Percentiles rank a stretch among this genome's conserved stretches.
phyloP scores from a whole-genome alignment of 768 basidiomycete genomes.

The Lactarius hatsudake region DNA sequence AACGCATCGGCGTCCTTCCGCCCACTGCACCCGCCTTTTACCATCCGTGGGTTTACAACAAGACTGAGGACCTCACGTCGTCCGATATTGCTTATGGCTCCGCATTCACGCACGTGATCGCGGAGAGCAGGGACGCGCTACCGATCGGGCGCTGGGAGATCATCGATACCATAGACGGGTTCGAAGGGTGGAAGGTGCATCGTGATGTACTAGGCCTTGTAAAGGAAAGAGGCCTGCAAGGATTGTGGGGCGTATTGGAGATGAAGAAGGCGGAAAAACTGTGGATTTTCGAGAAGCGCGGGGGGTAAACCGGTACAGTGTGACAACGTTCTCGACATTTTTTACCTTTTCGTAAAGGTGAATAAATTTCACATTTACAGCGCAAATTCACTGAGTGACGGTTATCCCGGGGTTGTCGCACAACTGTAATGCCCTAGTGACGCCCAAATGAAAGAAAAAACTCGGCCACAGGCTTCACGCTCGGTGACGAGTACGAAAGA shows the following conservation, averaged over 20 bases:
- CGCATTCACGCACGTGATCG: conserved; percentile 61
- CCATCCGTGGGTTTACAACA: conserved; percentile 68
- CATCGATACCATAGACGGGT: conserved; percentile 45
- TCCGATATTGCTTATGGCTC: conserved; percentile 38
- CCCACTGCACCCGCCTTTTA: conserved; percentile 17
- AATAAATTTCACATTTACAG: background rate
- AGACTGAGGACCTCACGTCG: conserved; percentile 64
- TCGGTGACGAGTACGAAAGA: no score
- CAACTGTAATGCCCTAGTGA: background rate
- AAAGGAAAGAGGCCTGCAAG: conserved; percentile 29
- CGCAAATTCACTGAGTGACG: background rate
- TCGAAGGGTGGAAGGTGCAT: conserved; percentile 41
- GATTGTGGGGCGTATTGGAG: conserved; percentile 33
- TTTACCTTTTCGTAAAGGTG: background rate
- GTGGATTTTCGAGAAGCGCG: conserved; percentile 48
- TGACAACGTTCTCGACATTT: background rate
- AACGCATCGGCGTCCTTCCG: conserved; percentile 22
- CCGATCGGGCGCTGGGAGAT: conserved; percentile 41
- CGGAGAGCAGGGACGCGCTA: conserved; percentile 40
- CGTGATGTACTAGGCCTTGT: conserved; percentile 29
- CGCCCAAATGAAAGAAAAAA: background rate
- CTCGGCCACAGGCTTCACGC: no score
- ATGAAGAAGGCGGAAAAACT: conserved; percentile 43
- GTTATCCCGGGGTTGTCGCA: background rate
- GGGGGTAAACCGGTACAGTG: background rate